These are phyloP conservation scores for Hirschioporus abietinus DNA, from an alignment of 768 basidiomycete species.

Conservation along the genomic window DNA sequence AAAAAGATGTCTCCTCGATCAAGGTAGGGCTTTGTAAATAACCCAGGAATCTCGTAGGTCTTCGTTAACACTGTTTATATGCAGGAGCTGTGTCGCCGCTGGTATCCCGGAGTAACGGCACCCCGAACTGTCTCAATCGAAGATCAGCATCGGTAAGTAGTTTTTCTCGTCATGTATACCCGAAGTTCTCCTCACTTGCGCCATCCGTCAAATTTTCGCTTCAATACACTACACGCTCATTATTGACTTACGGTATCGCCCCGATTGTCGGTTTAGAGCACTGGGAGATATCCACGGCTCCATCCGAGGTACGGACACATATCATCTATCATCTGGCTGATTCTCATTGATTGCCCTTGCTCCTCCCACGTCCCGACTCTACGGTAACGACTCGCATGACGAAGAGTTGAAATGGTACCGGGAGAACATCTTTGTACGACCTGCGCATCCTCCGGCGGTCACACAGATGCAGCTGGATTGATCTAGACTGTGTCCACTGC, in stretches of 20 bases:
- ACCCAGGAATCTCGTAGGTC: neutral
- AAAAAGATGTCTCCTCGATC: constrained; percentile 79
- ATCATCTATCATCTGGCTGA: neutral
- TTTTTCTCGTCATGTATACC: neutral
- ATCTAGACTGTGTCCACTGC: neutral
- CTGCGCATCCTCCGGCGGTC: constrained; percentile 13
- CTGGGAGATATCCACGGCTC: constrained; percentile 76
- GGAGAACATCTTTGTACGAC: constrained; percentile 59
- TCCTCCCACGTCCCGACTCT: neutral
- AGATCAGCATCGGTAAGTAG: constrained; percentile 51
- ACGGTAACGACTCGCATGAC: neutral
- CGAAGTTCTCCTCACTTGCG: constrained; percentile 3
- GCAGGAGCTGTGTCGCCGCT: constrained; percentile 75
- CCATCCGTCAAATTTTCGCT: neutral
- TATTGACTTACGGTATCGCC: neutral
- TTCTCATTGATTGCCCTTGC: constrained; percentile 6
- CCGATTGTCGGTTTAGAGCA: constrained; percentile 44
- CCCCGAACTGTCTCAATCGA: constrained; percentile 16
- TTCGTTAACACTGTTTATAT: constrained; percentile 1
- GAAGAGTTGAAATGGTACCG: constrained; percentile 79
- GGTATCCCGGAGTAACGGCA: constrained; percentile 43
- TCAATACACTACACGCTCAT: too few species aligned
- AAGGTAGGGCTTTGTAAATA: constrained; percentile 40
- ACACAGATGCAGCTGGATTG: neutral
- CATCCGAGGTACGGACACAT: constrained; percentile 50